A percentile compares a stretch with the other conserved stretches of the same genome.
These are phyloP conservation scores for Erythrophleum ivorense DNA, from an alignment of 331 rosid species.

Conservation along the genomic window DNA sequence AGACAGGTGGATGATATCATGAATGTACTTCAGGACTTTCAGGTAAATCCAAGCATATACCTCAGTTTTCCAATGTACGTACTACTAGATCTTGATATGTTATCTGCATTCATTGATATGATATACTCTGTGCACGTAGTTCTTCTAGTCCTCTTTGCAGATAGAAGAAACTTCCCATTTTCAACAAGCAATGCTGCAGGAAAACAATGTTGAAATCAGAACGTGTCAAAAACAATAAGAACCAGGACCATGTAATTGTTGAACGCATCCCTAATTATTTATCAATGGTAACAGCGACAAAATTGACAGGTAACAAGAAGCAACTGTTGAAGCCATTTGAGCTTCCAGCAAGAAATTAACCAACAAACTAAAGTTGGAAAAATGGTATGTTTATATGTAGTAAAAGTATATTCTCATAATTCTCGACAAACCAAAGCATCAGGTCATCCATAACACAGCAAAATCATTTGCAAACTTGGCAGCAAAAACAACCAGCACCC, in stretches of 20 bases:
- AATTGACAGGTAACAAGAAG: constrained; percentile 1
- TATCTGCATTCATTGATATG: constrained; percentile 81
- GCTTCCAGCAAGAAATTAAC: background rate
- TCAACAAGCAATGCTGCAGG: constrained; percentile 82
- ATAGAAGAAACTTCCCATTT: constrained; percentile 91
- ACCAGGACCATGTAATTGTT: background rate
- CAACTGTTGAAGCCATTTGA: background rate
- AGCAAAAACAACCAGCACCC: background rate
- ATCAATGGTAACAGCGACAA: background rate
- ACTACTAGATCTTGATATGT: constrained; percentile 79
- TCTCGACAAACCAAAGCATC: background rate
- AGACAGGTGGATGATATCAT: background rate
- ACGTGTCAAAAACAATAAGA: constrained; percentile 5
- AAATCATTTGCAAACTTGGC: constrained; percentile 2
- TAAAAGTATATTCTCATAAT: constrained; percentile 1
- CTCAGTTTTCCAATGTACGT: constrained; percentile 89
- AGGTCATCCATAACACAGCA: constrained; percentile 10
- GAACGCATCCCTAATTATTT: background rate
- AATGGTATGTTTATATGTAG: background rate
- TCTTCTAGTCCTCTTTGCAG: constrained; percentile 85
- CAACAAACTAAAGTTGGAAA: background rate
- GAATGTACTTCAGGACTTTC: background rate
- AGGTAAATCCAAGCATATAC: constrained; percentile 43
- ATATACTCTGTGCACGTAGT: constrained; percentile 89
- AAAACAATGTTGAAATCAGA: constrained; percentile 33